Percentiles rank a stretch among this genome's conserved stretches.
phyloP scores from a whole-genome alignment of 164 flowering plant species.

The Magnolia officinalis region DNA sequence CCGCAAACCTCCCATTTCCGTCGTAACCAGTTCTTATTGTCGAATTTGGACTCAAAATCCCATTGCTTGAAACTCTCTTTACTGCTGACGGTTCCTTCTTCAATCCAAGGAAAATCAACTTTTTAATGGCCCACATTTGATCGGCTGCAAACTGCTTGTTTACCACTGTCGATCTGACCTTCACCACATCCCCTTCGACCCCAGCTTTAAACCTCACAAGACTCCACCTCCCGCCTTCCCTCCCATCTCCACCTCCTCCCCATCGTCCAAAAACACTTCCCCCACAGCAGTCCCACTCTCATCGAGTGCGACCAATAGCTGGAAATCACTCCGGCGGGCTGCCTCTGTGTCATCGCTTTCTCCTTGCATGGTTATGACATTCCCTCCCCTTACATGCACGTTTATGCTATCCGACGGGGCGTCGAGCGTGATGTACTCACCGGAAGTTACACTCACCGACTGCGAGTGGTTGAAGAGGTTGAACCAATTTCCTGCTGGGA shows the following conservation, averaged over 20 bases:
- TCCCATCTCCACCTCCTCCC: constrained; percentile 59
- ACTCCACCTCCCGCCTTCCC: constrained; percentile 50
- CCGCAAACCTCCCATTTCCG: constrained; percentile 15
- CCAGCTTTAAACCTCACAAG: constrained; percentile 38
- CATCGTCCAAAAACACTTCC: constrained; percentile 73
- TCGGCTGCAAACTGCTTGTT: constrained; percentile 49
- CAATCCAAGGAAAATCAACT: constrained; percentile 54
- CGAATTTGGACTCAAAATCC: not conserved
- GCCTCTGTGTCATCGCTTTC: constrained; percentile 56
- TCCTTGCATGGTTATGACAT: constrained; percentile 64
- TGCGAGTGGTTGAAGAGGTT: constrained; percentile 47
- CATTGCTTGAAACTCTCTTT: not conserved
- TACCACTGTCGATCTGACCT: constrained; percentile 42
- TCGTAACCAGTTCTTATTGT: constrained; percentile 6
- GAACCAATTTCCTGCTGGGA: constrained; percentile 81
- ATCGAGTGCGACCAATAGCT: constrained; percentile 48
- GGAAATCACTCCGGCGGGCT: constrained; percentile 52
- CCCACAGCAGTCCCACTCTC: constrained; percentile 36
- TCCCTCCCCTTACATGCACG: constrained; percentile 68
- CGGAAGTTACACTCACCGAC: constrained; percentile 31
- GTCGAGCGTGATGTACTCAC: constrained; percentile 37
- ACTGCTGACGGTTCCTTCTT: constrained; percentile 4
- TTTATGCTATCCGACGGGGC: constrained; percentile 61
- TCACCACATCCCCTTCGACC: constrained; percentile 14
- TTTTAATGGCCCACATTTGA: constrained; percentile 46